Conservation (phyloP, 306 rosid species). For the Vigna mungo region DNA sequence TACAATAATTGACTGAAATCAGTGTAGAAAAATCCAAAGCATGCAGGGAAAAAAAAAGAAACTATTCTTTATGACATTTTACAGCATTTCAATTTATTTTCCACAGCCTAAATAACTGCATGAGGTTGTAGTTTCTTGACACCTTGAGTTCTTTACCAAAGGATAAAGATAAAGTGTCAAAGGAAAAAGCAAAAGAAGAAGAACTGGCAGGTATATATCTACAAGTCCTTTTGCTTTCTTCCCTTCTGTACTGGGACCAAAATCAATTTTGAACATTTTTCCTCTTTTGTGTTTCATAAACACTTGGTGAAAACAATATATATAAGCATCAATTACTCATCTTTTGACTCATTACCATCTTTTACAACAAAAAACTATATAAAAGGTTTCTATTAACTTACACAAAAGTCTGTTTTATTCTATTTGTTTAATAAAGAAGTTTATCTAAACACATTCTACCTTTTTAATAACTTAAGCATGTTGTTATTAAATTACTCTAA, state of each 20-base stretch:
- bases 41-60: neutral
- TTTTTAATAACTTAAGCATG: neutral
- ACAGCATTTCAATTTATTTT: neutral
- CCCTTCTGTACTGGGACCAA: constrained; percentile 40
- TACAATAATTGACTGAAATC: constrained; percentile 8
- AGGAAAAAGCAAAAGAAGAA: constrained; percentile 34
- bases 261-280: constrained; percentile 38
- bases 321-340: constrained; percentile 21
- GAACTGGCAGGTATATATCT: constrained; percentile 38
- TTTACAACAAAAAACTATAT: neutral
- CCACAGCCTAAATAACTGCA: neutral
- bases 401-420: too few relatives aligned
- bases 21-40: constrained; percentile 1
- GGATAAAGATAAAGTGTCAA: constrained; percentile 48
- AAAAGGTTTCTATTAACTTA: too few relatives aligned
- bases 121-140: constrained; percentile 23
- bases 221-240: constrained; percentile 47
- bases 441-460: too few relatives aligned
- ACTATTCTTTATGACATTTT: neutral
- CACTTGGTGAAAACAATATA: constrained; percentile 20
- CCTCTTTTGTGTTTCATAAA: constrained; percentile 5
- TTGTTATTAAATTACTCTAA: neutral
- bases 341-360: constrained; percentile 32
- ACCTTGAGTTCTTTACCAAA: constrained; percentile 44
- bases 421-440: too few relatives aligned